Base-by-base conservation (phyloP, 2,329 filamentous ascomycete genomes). In the Madurella fahalii region DNA sequence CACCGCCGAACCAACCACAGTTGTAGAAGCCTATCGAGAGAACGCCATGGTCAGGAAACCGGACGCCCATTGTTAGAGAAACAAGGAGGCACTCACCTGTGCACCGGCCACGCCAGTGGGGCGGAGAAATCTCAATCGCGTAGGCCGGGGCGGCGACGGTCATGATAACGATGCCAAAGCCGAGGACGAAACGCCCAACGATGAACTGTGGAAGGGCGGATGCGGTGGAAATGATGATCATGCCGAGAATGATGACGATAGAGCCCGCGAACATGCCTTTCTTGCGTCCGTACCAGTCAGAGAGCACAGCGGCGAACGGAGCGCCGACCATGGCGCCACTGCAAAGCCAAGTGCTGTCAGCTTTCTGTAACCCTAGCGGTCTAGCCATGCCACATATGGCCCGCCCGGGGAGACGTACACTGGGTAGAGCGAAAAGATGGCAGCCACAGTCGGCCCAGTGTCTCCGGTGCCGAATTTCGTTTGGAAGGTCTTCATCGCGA, bases 1-100 rank as follows among this genome's bases (percentile, higher is more conserved):
- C 70, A 47, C 77, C 77, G 40, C 76, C 76, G 50, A 78, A 79
- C 74, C 75, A 79, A 51, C 77, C 77, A 52, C 75, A 78, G 68
- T 80, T 80, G 64, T 79, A 80, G 67, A 80, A 71, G 31, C 71
- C 70, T 13, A 25, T 4, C 16, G n/a, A 43, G n/a, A 25, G 4
- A 43, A 18, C 13, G 13, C 11, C 34, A 15, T 11, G 18, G 18
- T 43, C 13, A 43, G 18, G 12, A 20, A 20, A 2, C 16, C 7
- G 7, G 25, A 7, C n/a, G 3, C 18, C 13, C 40, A 43, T 8
- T 13, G 20, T 13, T 12, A 9, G 12, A 11, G 40, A 18, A 25
- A 18, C 2, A 20, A 25, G 9, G 18, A 16, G 74, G 61, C 72
- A 73, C 45, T 75, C 75, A 18, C 76, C 76, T 55, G 74, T 74